Base-by-base conservation (phyloP, 352 stramenopile species). In the Phytophthora hybrid region DNA sequence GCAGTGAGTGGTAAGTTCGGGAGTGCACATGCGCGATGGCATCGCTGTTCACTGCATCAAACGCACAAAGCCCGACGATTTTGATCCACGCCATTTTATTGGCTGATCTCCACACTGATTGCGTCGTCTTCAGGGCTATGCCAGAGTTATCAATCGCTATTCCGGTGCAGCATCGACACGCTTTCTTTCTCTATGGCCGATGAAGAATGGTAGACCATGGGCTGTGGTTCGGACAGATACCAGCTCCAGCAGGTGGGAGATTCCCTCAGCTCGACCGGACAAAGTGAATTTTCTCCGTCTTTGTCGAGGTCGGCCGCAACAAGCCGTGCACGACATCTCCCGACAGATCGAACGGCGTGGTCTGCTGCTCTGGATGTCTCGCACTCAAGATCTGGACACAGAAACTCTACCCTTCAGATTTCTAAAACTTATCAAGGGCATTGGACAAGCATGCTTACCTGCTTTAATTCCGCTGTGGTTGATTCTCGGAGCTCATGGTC, bases 401-500 rank as follows among this genome's bases (percentile, higher is more conserved):
- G 23, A 11, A 37, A 39, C 21, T 26, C 23, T 14, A 10, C 47
- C 26, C 26, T 14, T 72, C 26, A 72, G 57, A 8, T 52, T 31
- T 47, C 21, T 3, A 34, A 3, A 47, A 16, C 13, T n/a, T n/a
- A n/a, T 47, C 18, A 16, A 13, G 14, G 14, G 39, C 13, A 9
- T 47, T n/a, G 39, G 32, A 7, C n/a, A 3, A 47, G 19, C 8
- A 23, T 26, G 5, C 18, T 3, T 74, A 92, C 85, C 61, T 77
- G 60, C n/a, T 74, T 82, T 0, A 90, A 67, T 21, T 80, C 76
- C 10, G 34, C 19, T 14, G 86, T 74, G 5, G 39, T 80, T 6
- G 76, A 73, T 68, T 88, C 59, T 10, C 85, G 78, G 16, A 72
- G 53, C 68, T 92, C 78, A 23, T 82, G 76, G 63, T 91, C 85